Conservation (phyloP, 2,329 filamentous ascomycete species). For the Phyllachora maydis region DNA sequence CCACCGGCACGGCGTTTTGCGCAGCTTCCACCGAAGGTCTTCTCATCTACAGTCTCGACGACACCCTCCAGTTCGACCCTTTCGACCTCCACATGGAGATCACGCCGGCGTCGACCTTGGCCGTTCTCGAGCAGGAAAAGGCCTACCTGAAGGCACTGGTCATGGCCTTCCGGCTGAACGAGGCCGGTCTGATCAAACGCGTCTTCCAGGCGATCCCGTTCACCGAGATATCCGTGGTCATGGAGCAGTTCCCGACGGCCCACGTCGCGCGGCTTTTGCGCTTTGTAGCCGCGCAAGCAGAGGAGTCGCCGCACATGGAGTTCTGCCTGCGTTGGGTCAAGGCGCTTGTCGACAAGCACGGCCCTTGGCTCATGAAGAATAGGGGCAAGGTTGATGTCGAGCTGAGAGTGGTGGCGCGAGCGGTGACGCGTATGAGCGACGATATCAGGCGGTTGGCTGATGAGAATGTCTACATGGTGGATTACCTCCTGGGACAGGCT, state of each 20-base stretch:
- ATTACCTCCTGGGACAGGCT: conserved; percentile 49
- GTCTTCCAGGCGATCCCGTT: conserved; percentile 74
- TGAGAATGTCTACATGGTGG: conserved; percentile 74
- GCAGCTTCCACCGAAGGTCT: conserved; percentile 89
- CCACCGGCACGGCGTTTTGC: conserved; percentile 77
- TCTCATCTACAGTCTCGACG: conserved; percentile 81
- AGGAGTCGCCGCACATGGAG: conserved; percentile 82
- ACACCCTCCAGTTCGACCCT: conserved; percentile 70
- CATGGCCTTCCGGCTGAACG: conserved; percentile 94
- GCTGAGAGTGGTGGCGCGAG: conserved; percentile 62
- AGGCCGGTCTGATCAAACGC: conserved; percentile 57
- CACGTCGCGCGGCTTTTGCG: conserved; percentile 74
- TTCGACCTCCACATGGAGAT: conserved; percentile 92
- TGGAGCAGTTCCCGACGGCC: conserved; percentile 59
- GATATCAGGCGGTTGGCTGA: conserved; percentile 71
- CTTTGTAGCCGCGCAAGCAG: conserved; percentile 72
- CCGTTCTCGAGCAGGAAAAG: conserved; percentile 41
- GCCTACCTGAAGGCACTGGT: conserved; percentile 84
- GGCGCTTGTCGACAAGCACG: conserved; percentile 61
- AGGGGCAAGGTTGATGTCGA: conserved; percentile 65
- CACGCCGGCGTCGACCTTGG: conserved; percentile 67
- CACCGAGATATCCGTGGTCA: conserved; percentile 54
- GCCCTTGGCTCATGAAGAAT: conserved; percentile 66
- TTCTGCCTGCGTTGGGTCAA: conserved; percentile 91
- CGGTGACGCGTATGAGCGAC: conserved; percentile 58